A percentile compares a stretch with the other conserved stretches of the same genome.
Conservation (phyloP, 2,329 filamentous ascomycete genomes). For the Claviceps lovelessii region DNA sequence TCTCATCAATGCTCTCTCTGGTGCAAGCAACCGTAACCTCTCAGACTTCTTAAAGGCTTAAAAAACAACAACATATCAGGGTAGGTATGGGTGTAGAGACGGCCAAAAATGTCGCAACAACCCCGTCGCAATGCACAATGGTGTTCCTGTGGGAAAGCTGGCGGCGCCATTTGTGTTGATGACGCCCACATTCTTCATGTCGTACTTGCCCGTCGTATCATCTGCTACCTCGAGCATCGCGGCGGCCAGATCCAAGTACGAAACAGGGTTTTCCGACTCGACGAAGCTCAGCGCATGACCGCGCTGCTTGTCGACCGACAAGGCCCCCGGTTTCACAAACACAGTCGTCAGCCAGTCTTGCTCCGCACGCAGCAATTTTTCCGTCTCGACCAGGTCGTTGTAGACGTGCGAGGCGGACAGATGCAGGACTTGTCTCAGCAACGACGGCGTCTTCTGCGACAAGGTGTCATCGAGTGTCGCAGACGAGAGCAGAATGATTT, state of each 20-base stretch:
- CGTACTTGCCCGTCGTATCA: conserved; percentile 15
- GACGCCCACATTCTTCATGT: conserved; percentile 11
- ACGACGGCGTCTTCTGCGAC: conserved; percentile 14
- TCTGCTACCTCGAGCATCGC: conserved; percentile 34
- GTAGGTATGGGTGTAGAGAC: conserved; percentile 1
- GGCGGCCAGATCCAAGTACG: conserved; percentile 13
- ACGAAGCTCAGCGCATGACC: conserved; percentile 27
- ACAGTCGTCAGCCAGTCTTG: conserved; percentile 22
- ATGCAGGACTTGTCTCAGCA: conserved; percentile 16
- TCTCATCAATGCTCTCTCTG: too few species aligned
- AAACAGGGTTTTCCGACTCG: conserved; percentile 23
- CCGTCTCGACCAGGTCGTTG: conserved; percentile 14
- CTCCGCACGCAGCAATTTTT: conserved; percentile 23
- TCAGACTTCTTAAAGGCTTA: too few species aligned
- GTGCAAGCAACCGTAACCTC: too few species aligned
- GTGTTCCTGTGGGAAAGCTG: neutral
- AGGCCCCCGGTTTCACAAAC: conserved; percentile 26
- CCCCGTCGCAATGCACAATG: neutral
- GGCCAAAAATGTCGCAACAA: conserved; percentile 2
- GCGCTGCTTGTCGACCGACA: conserved; percentile 10
- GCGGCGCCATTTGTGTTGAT: neutral
- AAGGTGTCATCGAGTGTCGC: conserved; percentile 26
- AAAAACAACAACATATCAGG: neutral
- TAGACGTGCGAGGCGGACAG: conserved; percentile 15
- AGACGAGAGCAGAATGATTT: conserved; percentile 29